Evolutionary conservation across 176 grass and related monocot genomes (phyloP).

Genomic region (Aegilops speltoides): DNA sequence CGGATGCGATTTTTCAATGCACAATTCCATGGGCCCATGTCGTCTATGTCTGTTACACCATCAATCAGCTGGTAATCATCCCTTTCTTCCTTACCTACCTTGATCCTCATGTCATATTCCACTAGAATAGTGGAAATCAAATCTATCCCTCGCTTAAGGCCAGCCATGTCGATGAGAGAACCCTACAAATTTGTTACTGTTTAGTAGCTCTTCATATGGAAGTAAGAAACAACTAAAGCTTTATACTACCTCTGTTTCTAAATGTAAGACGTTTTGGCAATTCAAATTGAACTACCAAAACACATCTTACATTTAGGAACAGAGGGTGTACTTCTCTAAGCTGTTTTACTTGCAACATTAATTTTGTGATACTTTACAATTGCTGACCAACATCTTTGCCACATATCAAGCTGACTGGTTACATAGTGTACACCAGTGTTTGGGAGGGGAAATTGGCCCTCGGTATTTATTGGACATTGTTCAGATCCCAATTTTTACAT

Average conservation of each 20-base stretch:
- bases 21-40: background rate
- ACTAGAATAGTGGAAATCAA: background rate
- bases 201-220: background rate
- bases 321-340: background rate
- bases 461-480: background rate
- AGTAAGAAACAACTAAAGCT: background rate
- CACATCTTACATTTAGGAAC: no score
- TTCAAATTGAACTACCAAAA: no score
- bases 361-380: background rate
- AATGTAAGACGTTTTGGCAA: no score
- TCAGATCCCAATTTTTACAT: background rate
- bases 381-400: background rate
- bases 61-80: conserved; percentile 28
- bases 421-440: background rate
- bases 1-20: background rate
- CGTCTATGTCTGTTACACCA: background rate
- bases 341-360: background rate
- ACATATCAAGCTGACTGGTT: background rate
- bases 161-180: conserved; percentile 17
- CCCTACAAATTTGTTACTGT: conserved; percentile 11
- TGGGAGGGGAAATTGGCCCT: background rate
- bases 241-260: background rate
- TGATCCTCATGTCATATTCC: conserved; percentile 25
- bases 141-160: conserved; percentile 26
- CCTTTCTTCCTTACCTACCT: background rate